phyloP scores from a whole-genome alignment of 148 eudicot genomes.

The Pouteria glomerata region DNA sequence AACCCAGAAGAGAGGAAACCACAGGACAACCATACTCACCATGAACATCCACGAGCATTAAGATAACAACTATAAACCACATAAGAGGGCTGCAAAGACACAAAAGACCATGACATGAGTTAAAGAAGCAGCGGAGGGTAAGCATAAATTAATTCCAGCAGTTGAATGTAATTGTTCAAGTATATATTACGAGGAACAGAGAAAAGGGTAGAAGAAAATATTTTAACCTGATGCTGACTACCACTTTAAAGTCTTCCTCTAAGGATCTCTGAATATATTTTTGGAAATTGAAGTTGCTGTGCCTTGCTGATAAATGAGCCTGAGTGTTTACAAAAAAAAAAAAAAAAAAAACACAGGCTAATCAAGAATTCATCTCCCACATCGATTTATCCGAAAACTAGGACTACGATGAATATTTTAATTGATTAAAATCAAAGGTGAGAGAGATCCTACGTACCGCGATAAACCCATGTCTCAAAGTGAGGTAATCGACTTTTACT shows the following conservation, averaged over 20 bases:
- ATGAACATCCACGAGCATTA: slow-evolving; percentile 36
- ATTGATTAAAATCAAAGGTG: neutral
- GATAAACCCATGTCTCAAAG: slow-evolving; percentile 40
- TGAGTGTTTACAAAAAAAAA: slow-evolving; percentile 1
- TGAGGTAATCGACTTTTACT: slow-evolving; percentile 34
- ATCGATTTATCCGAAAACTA: neutral
- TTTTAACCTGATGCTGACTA: slow-evolving; percentile 39
- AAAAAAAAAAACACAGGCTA: neutral
- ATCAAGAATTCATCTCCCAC: neutral
- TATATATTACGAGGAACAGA: too few species aligned
- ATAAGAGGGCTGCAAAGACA: slow-evolving; percentile 27
- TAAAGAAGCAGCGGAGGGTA: neutral
- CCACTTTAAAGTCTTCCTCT: slow-evolving; percentile 40
- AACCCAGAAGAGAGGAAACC: neutral
- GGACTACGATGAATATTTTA: too few species aligned
- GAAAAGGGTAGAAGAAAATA: too few species aligned
- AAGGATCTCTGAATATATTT: slow-evolving; percentile 35
- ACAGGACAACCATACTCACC: slow-evolving; percentile 16
- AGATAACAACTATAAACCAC: slow-evolving; percentile 35
- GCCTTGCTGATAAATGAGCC: slow-evolving; percentile 33
- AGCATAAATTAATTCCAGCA: neutral
- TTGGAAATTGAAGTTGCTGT: slow-evolving; percentile 34
- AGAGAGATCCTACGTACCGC: slow-evolving; percentile 16
- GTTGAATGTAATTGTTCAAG: too few species aligned
- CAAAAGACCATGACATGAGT: neutral